Evolutionary conservation across 2,329 filamentous ascomycete species (phyloP), one percentile per base, ranked within the genome.

Genomic region (Pseudocercospora fijiensis): DNA sequence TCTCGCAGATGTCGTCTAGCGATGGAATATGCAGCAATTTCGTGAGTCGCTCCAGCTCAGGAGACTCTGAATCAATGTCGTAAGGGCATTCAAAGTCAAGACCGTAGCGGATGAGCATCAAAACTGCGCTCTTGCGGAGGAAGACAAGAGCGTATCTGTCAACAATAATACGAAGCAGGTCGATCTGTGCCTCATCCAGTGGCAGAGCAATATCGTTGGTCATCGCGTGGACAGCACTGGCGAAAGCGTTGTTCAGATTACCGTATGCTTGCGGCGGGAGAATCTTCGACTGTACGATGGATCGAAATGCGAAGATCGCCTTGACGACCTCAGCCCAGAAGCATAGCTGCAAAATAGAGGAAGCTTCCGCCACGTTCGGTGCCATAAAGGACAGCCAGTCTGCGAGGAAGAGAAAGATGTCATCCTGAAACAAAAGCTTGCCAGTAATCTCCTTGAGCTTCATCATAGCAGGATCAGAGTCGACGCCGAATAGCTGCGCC

Each of bases 311-410:
- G 13, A 87, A 74, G 16, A 92, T 84, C 5, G 92, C 88, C 78
- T 96, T 96, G 64, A 96, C 87, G 62, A 99, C 87, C 77, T 99
- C 95, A 2, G 91, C 91, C 61, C 96, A 83, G 74, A 96, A 97
- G 78, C 92, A 97, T 52, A 98, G 81, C 41, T 90, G 88, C 57
- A 98, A 78, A 58, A 98, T 77, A 75, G 96, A 69, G 9, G 65
- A 62, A 16, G 74, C 73, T 55, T 75, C 73, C 1, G 69, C 68
- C 8, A 74, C 69, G 52, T 56, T 65, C 3, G 73, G 71, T 1
- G 66, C 70, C 63, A 73, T 70, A 57, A 74, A 69, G 2, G 69
- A 62, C 7, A 76, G 60, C 73, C 74, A 76, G 74, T 96, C 90
- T 13, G 90, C 87, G 59, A 98, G 80, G 77, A 97, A 96, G 2